Base-by-base conservation (phyloP, 495 filamentous ascomycete genomes). In the Copromyces sp. region DNA sequence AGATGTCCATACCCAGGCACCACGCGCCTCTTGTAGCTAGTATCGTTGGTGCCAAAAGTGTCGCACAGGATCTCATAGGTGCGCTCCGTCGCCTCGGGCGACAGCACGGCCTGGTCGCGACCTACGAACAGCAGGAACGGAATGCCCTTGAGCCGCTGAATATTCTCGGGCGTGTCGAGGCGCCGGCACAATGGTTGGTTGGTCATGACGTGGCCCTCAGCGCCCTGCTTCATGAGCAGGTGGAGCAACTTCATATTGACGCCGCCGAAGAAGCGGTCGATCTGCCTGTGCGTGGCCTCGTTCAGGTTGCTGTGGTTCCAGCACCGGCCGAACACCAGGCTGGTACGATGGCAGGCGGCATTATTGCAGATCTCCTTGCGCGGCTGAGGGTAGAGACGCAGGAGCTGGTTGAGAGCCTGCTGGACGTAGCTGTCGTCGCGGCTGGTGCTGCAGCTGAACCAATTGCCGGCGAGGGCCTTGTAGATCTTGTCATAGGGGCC, bases 291-390 rank as follows among this genome's bases (percentile, higher is more conserved):
- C 14, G 89, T 90, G 3, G 85, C 84, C 78, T 85, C 84, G 81
- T 90, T 90, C 39, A 92, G 83, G 75, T 91, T 89, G 5, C 76
- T 77, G 75, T 91, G 89, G 77, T 86, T 89, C 88, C 89, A 91
- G 77, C 85, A 87, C 39, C 88, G 82, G n/a, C 89, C 90, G 72
- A 91, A 91, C 24, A 88, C 85, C 39, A 92, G 80, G 12, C 84
- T 84, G 65, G 80, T 77, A 9, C 90, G 86, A 80, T 89, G 89
- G 80, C 90, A 92, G 24, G 83, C 82, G 2, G 85, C 85, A 71
- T 86, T 89, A 74, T 84, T 87, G 80, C 90, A 92, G n/a, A 90
- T 80, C 75, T 92, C 90, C 16, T 78, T 78, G 12, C 82, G 78
- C 7, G 78, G 71, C 12, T 87, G 87, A 3, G 90, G 90, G 75